Percentiles rank a stretch among this genome's conserved stretches.
phyloP scores from a whole-genome alignment of 2,329 filamentous ascomycete genomes.

The Colletotrichum cuscutae region DNA sequence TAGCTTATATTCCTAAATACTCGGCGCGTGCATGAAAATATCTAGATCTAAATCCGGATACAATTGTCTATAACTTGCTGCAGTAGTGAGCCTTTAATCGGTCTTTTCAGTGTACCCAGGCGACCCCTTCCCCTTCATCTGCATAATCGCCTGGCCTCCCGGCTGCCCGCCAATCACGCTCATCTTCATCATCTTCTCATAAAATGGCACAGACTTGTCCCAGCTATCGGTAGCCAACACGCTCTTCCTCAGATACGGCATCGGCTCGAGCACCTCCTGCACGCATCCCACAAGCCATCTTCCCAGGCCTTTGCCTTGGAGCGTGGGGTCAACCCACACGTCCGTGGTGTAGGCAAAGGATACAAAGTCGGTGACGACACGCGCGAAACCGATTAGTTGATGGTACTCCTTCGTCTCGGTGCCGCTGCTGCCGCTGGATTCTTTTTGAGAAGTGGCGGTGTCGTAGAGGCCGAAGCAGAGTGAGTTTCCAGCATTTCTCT shows the following conservation, averaged over 20 bases:
- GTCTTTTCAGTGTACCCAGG: not conserved
- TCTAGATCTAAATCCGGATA: not conserved
- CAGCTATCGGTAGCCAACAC: conserved; percentile 62
- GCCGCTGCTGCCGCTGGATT: not conserved
- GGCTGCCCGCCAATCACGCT: conserved; percentile 36
- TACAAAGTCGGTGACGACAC: conserved; percentile 76
- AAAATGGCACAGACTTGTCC: conserved; percentile 47
- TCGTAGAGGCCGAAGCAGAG: conserved; percentile 69
- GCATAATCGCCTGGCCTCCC: conserved; percentile 36
- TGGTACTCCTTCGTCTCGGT: not conserved
- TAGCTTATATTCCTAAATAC: not conserved
- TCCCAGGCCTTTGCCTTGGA: conserved; percentile 70
- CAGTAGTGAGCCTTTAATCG: not conserved
- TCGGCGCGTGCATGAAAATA: not conserved
- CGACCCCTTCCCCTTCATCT: conserved; percentile 37
- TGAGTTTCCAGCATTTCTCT: conserved; percentile 65
- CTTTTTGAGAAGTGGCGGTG: not conserved
- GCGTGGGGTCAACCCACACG: conserved; percentile 71
- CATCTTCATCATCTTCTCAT: conserved; percentile 45
- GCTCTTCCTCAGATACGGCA: conserved; percentile 68
- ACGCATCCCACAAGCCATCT: conserved; percentile 72
- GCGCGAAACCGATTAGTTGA: conserved; percentile 63
- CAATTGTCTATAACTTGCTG: not conserved
- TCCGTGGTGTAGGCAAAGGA: conserved; percentile 76
- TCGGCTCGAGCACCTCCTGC: conserved; percentile 63